A percentile compares a stretch with the other conserved stretches of the same genome.
Evolutionary conservation across 257 asterid species (phyloP).

Genomic region (Lycium barbarum): DNA sequence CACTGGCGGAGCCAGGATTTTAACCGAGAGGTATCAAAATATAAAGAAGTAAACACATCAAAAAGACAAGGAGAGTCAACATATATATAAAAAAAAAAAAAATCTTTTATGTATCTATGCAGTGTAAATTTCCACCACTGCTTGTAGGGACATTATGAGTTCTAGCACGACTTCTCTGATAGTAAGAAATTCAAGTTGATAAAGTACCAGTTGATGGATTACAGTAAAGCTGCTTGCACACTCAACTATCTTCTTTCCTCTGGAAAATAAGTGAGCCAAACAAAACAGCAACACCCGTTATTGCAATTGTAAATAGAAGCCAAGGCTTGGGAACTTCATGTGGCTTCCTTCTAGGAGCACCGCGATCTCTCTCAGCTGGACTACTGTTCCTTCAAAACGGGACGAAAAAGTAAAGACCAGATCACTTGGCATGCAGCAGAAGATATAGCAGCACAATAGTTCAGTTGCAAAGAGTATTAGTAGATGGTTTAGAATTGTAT

Average conservation of each 20-base stretch:
- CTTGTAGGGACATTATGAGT: neutral
- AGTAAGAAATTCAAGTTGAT: slow-evolving; percentile 16
- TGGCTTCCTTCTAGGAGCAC: slow-evolving; percentile 78
- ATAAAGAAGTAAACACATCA: too few species aligned
- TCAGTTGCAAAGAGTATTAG: neutral
- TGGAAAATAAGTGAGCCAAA: slow-evolving; percentile 86
- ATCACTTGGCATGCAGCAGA: neutral
- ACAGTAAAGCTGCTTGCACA: slow-evolving; percentile 38
- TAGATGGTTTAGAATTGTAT: neutral
- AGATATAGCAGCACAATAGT: slow-evolving; percentile 1
- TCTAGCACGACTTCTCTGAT: slow-evolving; percentile 22
- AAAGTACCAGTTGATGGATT: slow-evolving; percentile 20
- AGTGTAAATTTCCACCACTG: too few species aligned
- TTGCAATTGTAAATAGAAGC: slow-evolving; percentile 78
- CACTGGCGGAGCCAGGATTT: too few species aligned
- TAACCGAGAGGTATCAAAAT: too few species aligned
- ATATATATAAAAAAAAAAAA: too few species aligned
- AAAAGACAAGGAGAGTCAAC: too few species aligned
- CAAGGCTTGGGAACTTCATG: slow-evolving; percentile 62
- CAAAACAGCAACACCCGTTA: slow-evolving; percentile 90
- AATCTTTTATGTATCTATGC: too few species aligned
- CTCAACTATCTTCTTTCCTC: slow-evolving; percentile 64
- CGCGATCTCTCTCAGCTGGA: slow-evolving; percentile 63
- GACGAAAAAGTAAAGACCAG: neutral
- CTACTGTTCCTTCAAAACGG: slow-evolving; percentile 54